Evolutionary conservation across 225 moss, liverwort and hornwort genomes (phyloP).

Genomic region (Pleurozium schreberi): DNA sequence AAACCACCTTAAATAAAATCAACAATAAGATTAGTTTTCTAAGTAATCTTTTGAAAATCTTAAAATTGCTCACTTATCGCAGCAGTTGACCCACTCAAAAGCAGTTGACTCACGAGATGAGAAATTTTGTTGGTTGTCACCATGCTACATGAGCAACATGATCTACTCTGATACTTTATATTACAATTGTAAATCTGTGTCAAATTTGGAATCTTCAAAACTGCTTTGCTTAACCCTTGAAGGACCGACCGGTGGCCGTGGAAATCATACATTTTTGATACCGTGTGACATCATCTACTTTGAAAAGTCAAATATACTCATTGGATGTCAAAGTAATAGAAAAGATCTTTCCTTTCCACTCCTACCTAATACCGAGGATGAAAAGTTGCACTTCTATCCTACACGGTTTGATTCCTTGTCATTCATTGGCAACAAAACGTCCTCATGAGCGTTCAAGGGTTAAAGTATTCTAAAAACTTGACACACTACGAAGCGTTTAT

Average conservation of each 20-base stretch:
- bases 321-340: too few relatives aligned
- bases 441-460: too few relatives aligned
- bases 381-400: too few relatives aligned
- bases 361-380: too few relatives aligned
- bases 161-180: background rate
- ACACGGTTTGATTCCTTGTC: too few relatives aligned
- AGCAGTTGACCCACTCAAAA: too few relatives aligned
- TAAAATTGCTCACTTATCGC: background rate
- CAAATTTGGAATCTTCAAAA: background rate
- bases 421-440: too few relatives aligned
- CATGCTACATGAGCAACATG: background rate
- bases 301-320: too few relatives aligned
- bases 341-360: too few relatives aligned
- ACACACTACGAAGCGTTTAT: accelerated
- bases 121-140: background rate
- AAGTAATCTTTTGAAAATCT: background rate
- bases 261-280: too few relatives aligned
- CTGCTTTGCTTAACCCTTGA: background rate
- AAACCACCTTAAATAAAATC: background rate
- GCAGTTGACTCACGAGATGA: accelerated
- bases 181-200: background rate
- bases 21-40: background rate
- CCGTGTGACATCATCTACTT: too few relatives aligned
- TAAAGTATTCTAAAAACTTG: background rate
- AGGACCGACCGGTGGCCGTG: too few relatives aligned